These are phyloP conservation scores for Kingdonia uniflora DNA, from an alignment of 164 flowering plant genomes.

Conservation along the genomic window DNA sequence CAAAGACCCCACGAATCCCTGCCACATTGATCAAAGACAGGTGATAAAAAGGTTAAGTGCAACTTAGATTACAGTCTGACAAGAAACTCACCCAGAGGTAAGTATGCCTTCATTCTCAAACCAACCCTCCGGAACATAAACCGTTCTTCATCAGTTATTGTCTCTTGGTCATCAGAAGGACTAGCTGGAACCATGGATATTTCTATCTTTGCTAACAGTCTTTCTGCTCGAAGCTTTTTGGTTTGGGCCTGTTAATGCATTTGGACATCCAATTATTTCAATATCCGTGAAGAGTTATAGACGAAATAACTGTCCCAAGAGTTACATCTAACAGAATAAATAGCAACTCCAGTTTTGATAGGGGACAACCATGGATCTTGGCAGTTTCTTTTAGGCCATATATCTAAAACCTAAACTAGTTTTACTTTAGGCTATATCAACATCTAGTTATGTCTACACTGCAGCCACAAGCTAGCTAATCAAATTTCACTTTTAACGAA, in stretches of 20 bases:
- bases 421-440: no score
- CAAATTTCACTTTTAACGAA: no score
- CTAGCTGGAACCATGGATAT: slow-evolving; percentile 73
- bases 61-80: not conserved
- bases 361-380: no score
- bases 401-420: no score
- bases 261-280: slow-evolving; percentile 2
- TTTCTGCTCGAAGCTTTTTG: slow-evolving; percentile 78
- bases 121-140: slow-evolving; percentile 88
- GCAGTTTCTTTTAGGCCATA: no score
- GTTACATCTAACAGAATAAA: no score
- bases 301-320: no score
- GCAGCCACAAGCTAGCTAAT: no score
- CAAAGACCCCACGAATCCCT: slow-evolving; percentile 98
- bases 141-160: slow-evolving; percentile 88
- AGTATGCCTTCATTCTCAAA: slow-evolving; percentile 83
- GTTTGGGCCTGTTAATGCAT: slow-evolving; percentile 61
- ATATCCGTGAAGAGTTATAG: no score
- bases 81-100: slow-evolving; percentile 67
- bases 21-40: slow-evolving; percentile 6
- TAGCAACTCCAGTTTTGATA: no score
- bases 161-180: slow-evolving; percentile 88
- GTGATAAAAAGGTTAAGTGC: not conserved
- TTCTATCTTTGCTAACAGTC: slow-evolving; percentile 64
- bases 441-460: no score